Evolutionary conservation across 306 rosid genomes (phyloP).

Genomic region (Crotalaria pallida): DNA sequence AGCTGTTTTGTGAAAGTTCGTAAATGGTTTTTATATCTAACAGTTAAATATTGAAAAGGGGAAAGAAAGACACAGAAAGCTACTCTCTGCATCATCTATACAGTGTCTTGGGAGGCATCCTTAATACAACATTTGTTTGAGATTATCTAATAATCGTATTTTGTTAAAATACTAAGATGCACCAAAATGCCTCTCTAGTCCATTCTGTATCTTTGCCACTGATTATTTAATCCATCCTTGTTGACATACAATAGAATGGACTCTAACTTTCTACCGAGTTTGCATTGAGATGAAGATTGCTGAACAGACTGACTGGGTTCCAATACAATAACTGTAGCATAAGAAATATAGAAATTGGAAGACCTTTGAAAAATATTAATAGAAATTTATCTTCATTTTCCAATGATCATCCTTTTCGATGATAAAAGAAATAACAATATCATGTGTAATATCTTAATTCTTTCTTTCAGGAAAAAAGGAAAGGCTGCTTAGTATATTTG

Average conservation of each 20-base stretch:
- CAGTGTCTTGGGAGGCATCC: neutral
- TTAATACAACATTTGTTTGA: neutral
- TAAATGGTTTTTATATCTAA: no score
- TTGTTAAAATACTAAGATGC: neutral
- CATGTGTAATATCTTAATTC: neutral
- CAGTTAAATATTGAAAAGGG: no score
- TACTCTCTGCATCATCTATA: neutral
- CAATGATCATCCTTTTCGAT: neutral
- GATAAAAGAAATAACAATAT: neutral
- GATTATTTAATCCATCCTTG: slow-evolving; percentile 1
- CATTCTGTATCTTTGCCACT: neutral
- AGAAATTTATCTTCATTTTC: neutral
- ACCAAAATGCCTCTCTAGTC: neutral
- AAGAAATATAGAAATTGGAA: neutral
- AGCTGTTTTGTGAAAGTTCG: no score
- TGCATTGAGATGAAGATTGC: neutral
- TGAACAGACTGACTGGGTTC: neutral
- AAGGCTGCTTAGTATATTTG: slow-evolving; percentile 61
- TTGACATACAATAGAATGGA: neutral
- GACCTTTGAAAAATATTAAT: neutral
- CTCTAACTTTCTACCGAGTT: neutral
- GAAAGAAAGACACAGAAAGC: no score
- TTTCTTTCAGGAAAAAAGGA: slow-evolving; percentile 68
- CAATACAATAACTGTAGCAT: neutral
- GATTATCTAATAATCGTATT: neutral